These are phyloP conservation scores for Ogataea philodendri DNA, from an alignment of 805 yeast genomes.

Conservation along the genomic window DNA sequence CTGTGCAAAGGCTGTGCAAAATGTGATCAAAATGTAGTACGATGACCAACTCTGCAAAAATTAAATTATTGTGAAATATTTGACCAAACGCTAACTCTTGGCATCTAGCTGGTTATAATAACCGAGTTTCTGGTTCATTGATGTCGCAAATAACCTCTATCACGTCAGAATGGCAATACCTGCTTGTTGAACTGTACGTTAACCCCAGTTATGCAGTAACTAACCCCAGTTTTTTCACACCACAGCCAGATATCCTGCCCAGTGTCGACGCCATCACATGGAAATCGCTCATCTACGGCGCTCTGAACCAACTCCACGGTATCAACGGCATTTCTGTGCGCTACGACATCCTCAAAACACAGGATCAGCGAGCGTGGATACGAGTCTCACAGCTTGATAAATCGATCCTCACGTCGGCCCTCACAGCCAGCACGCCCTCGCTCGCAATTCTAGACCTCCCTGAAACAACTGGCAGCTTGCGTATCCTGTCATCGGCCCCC, in stretches of 20 bases:
- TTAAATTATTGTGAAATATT: too few relatives aligned
- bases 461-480: conserved; percentile 9
- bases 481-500: conserved; percentile 20
- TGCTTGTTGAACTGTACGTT: conserved; percentile 9
- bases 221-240: conserved; percentile 4
- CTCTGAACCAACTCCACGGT: conserved; percentile 28
- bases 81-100: too few relatives aligned
- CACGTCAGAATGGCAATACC: conserved; percentile 5
- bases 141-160: conserved; percentile 3
- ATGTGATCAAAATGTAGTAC: too few relatives aligned
- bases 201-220: neutral
- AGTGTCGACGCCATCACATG: conserved; percentile 24
- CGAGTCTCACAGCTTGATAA: conserved; percentile 27
- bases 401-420: conserved; percentile 17
- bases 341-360: conserved; percentile 25
- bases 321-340: conserved; percentile 28
- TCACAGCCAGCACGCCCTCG: conserved; percentile 17
- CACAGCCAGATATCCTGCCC: conserved; percentile 2
- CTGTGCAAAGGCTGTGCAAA: too few relatives aligned
- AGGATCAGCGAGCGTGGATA: conserved; percentile 16
- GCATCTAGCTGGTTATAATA: too few relatives aligned
- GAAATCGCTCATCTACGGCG: conserved; percentile 24
- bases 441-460: conserved; percentile 14
- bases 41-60: too few relatives aligned
- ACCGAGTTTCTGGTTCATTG: too few relatives aligned